Conservation (phyloP, 768 basidiomycete genomes). For the Mycena vulgaris region DNA sequence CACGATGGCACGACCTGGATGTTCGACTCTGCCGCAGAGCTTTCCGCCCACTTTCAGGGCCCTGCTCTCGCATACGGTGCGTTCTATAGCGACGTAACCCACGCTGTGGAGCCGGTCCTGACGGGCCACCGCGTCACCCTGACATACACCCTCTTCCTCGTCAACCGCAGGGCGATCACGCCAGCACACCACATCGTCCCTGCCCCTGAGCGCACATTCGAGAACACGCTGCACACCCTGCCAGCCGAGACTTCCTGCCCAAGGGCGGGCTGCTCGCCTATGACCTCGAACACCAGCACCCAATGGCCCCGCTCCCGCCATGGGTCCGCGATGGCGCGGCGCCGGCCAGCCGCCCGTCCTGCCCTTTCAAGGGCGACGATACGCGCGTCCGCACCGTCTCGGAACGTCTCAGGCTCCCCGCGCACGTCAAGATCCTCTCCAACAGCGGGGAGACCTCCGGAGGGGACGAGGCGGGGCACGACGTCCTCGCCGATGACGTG, state of each 20-base stretch:
- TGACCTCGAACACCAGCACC: too few relatives aligned
- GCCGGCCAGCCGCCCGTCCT: too few relatives aligned
- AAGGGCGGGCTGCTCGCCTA: too few relatives aligned
- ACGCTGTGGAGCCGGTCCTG: slow-evolving; percentile 59
- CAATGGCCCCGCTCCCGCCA: too few relatives aligned
- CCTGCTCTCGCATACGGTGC: slow-evolving; percentile 50
- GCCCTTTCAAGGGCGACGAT: slow-evolving; percentile 24
- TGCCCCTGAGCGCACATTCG: not conserved
- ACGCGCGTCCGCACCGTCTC: slow-evolving; percentile 17
- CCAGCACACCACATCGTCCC: too few relatives aligned
- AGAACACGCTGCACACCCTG: too few relatives aligned
- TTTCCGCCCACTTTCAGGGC: not conserved
- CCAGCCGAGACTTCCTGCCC: too few relatives aligned
- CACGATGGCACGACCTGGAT: slow-evolving; percentile 47
- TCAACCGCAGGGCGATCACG: not conserved
- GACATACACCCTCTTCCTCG: slow-evolving; percentile 59
- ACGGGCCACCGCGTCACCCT: slow-evolving; percentile 62
- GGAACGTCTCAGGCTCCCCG: slow-evolving; percentile 12
- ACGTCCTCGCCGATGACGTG: not conserved
- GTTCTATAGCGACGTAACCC: slow-evolving; percentile 62
- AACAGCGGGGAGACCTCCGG: not conserved
- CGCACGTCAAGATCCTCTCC: slow-evolving; percentile 13
- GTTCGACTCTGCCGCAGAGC: slow-evolving; percentile 49
- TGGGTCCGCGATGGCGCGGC: too few relatives aligned
- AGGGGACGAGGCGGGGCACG: not conserved